phyloP scores from a whole-genome alignment of 78 protist genomes.

The Dictyostelium purpureum region DNA sequence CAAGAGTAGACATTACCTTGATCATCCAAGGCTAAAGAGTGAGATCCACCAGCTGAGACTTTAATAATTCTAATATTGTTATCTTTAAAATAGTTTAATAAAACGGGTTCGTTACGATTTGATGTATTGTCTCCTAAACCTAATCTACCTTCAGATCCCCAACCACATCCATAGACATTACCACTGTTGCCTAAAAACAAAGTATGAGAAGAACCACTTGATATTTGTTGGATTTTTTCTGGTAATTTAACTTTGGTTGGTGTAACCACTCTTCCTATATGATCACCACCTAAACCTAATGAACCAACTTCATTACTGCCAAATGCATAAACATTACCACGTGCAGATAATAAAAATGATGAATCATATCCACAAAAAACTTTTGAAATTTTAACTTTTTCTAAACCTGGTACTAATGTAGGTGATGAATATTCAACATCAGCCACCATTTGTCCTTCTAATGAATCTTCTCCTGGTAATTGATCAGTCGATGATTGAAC shows the following conservation, averaged over 20 bases:
- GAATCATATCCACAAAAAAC: slow-evolving; percentile 67
- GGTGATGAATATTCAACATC: slow-evolving; percentile 48
- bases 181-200: slow-evolving; percentile 1
- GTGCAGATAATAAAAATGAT: slow-evolving; percentile 43
- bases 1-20: slow-evolving; percentile 27
- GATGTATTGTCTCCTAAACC: slow-evolving; percentile 58
- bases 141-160: slow-evolving; percentile 65
- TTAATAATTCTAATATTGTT: slow-evolving; percentile 21
- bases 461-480: background rate
- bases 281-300: slow-evolving; percentile 37
- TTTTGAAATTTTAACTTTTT: slow-evolving; percentile 23
- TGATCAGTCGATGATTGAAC: slow-evolving; percentile 3
- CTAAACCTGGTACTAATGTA: slow-evolving; percentile 37
- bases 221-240: slow-evolving; percentile 10
- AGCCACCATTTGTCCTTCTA: background rate
- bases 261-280: slow-evolving; percentile 6
- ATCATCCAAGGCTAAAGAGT: slow-evolving; percentile 3
- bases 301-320: slow-evolving; percentile 60
- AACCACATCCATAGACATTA: slow-evolving; percentile 52
- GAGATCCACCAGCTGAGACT: slow-evolving; percentile 61
- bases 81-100: background rate
- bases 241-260: slow-evolving; percentile 32
- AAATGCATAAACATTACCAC: slow-evolving; percentile 68
- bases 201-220: slow-evolving; percentile 61
- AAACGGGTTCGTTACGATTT: slow-evolving; percentile 18